These are phyloP conservation scores for Tausonia pullulans DNA, from an alignment of 1,284 basidiomycete genomes.

Conservation along the genomic window DNA sequence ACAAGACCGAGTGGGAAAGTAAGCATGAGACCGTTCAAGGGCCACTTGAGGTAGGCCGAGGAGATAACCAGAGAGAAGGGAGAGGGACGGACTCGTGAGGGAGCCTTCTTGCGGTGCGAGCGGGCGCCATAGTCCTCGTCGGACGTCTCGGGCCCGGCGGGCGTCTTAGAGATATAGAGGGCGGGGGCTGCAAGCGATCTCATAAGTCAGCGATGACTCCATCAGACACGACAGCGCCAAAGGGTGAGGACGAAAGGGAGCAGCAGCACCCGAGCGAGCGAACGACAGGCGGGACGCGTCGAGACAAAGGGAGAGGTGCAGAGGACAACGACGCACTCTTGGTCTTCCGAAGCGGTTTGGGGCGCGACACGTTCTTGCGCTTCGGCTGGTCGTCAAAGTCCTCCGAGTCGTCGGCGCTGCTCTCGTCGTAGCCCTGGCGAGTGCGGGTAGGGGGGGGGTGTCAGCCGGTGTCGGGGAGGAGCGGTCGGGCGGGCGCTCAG, in stretches of 20 bases:
- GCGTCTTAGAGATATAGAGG: constrained; percentile 19
- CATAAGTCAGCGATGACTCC: background rate
- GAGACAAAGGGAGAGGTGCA: constrained; percentile 5
- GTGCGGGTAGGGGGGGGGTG: background rate
- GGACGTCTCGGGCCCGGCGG: constrained; percentile 45
- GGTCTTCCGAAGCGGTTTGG: background rate
- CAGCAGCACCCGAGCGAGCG: background rate
- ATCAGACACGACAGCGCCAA: constrained; percentile 21
- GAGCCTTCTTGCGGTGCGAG: constrained; percentile 71
- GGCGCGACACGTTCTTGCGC: background rate
- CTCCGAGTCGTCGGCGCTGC: constrained; percentile 3
- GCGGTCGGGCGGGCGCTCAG: background rate
- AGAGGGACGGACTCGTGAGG: constrained; percentile 22
- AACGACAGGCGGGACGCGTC: background rate
- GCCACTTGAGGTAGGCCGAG: background rate
- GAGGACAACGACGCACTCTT: constrained; percentile 42
- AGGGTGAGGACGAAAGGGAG: constrained; percentile 8
- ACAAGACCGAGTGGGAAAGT: background rate
- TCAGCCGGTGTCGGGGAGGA: background rate
- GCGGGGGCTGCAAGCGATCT: constrained; percentile 1
- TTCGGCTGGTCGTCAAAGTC: background rate
- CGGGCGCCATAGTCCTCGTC: constrained; percentile 80
- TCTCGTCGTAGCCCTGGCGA: background rate
- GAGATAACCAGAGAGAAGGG: background rate
- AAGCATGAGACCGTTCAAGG: background rate